Base-by-base conservation (phyloP, 2,329 filamentous ascomycete species). In the Ophiostoma pallidulum region DNA sequence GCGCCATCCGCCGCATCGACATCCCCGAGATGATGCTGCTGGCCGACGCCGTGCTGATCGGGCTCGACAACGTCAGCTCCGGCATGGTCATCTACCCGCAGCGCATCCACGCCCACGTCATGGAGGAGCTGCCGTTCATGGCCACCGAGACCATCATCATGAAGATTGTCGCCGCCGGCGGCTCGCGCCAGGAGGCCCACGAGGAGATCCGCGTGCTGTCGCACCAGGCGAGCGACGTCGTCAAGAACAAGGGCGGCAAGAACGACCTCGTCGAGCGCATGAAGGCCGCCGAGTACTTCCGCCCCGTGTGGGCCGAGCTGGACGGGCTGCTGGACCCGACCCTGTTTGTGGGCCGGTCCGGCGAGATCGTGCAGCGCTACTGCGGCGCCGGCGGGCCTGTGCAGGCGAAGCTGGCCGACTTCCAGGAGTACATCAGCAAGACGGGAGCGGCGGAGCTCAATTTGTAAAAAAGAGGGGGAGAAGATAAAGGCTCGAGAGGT, bases 221-320 rank as follows among this genome's bases (percentile, higher is more conserved):
- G 2, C 84, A 89, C 67, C 72, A 94, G 66, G 86, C 88, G 0
- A 77, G 74, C 37, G 71, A 73, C 28, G 79, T 83, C 8, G 55
- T 57, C 41, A 57, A 57, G 50, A 50, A 52, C 39, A 45, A 56
- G 63, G 86, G 86, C 31, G 79, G 81, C 56, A 69, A 77, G 46
- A 95, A 95, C 60, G 88, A 95, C 62, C 72, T 95, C 3, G 78
- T 95, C 13, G 80, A 86, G 53, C 72, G 89, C 13, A 89, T 96
- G 61, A 78, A 77, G 62, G 71, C 67, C 44, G 82, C 74, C 36
- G 70, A 78, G 37, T 95, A 86, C 71, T 95, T 95, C 69, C 71
- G 74, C 61, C 75, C 84, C 1, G 79, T 91, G 53, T 78, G 78
- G 70, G 71, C 60, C 41, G 82, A 90, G 53, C 68, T 57, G 13